These are phyloP conservation scores for Sporothrix mexicana DNA, from an alignment of 2,329 filamentous ascomycete species.

Conservation along the genomic window DNA sequence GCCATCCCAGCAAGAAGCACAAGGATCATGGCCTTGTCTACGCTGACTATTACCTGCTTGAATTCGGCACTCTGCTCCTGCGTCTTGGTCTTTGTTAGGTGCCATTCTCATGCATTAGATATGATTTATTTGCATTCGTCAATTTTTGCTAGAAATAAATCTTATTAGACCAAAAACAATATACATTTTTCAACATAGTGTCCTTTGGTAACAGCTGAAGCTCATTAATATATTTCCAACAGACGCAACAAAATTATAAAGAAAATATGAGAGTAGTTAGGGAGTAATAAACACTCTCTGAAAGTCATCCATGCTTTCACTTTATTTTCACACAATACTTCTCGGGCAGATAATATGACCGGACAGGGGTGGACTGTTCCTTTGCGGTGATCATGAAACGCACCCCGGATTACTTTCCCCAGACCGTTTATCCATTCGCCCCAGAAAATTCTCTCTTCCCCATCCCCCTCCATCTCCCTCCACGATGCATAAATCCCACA, in stretches of 20 bases:
- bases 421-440: not conserved
- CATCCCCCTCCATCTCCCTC: not conserved
- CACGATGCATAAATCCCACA: not conserved
- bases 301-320: not conserved
- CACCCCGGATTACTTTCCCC: slow-evolving; percentile 11
- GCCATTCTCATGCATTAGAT: not conserved
- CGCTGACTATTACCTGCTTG: slow-evolving; percentile 23
- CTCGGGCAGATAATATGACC: not conserved
- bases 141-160: not conserved
- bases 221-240: too few relatives aligned
- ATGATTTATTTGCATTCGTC: not conserved
- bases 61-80: slow-evolving; percentile 22
- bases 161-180: too few relatives aligned
- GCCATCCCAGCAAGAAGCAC: not conserved
- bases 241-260: too few relatives aligned
- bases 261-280: too few relatives aligned
- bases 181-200: too few relatives aligned
- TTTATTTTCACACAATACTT: not conserved
- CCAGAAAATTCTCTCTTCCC: not conserved
- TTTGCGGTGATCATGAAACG: not conserved
- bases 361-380: slow-evolving; percentile 7
- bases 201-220: too few relatives aligned
- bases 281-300: too few relatives aligned
- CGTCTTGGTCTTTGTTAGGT: slow-evolving; percentile 14
- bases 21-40: slow-evolving; percentile 17